phyloP scores from a whole-genome alignment of 1,284 basidiomycete species.

The Hemileia vastatrix region DNA sequence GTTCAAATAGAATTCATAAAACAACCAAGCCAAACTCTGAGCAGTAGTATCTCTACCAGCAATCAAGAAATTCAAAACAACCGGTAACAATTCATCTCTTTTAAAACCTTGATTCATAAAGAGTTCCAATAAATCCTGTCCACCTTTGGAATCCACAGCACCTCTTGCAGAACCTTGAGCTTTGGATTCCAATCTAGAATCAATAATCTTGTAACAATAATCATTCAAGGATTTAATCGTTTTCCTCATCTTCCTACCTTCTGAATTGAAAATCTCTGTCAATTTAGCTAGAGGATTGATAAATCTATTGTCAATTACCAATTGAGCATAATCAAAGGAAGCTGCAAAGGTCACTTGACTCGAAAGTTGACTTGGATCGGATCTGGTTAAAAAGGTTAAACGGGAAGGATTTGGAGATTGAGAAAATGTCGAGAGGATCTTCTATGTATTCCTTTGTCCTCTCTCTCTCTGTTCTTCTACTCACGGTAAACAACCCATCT shows the following conservation, averaged over 20 bases:
- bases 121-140: constrained; percentile 35
- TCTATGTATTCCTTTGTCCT: too few species aligned
- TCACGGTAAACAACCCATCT: too few species aligned
- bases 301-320: constrained; percentile 30
- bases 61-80: constrained; percentile 38
- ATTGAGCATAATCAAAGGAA: constrained; percentile 34
- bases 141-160: constrained; percentile 24
- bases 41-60: constrained; percentile 37
- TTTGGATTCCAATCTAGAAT: constrained; percentile 26
- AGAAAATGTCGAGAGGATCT: too few species aligned
- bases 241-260: constrained; percentile 27
- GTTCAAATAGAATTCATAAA: constrained; percentile 30
- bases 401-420: too few species aligned
- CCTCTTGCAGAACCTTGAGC: constrained; percentile 1
- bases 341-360: too few species aligned
- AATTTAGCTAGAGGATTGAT: constrained; percentile 24
- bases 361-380: too few species aligned
- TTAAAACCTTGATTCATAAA: constrained; percentile 34
- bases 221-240: constrained; percentile 29
- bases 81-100: constrained; percentile 32
- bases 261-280: constrained; percentile 26
- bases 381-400: too few species aligned
- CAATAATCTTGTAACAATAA: constrained; percentile 31
- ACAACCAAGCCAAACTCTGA: constrained; percentile 33
- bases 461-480: too few species aligned